These are phyloP conservation scores for Trichosanthes cucumerina DNA, from an alignment of 306 rosid genomes.

Conservation along the genomic window DNA sequence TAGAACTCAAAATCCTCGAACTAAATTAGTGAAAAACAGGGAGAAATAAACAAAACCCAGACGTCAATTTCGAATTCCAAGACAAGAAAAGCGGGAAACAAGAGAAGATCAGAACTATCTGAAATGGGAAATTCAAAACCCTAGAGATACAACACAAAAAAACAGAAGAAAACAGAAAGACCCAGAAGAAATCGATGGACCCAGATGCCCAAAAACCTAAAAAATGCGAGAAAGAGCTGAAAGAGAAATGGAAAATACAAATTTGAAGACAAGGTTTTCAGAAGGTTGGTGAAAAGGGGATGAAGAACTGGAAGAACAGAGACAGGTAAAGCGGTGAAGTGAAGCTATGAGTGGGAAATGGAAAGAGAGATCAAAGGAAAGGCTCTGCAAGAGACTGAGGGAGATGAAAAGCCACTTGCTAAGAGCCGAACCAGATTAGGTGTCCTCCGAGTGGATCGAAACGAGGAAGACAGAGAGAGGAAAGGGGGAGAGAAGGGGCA, in stretches of 20 bases:
- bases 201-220: not conserved
- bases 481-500: not conserved
- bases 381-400: conserved; percentile 6
- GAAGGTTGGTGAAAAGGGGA: not conserved
- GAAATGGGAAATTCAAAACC: not conserved
- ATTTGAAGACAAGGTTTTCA: not conserved
- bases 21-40: not conserved
- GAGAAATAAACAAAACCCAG: conserved; percentile 20
- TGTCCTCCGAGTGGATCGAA: not conserved
- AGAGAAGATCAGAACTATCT: not conserved
- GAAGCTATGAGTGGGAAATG: conserved; percentile 16
- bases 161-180: not conserved
- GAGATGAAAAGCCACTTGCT: not conserved
- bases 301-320: not conserved
- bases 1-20: conserved; percentile 1
- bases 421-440: not conserved
- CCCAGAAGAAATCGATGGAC: conserved; percentile 10
- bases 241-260: conserved; percentile 2
- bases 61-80: not conserved
- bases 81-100: not conserved
- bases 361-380: conserved; percentile 1
- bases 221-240: not conserved
- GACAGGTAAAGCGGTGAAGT: conserved; percentile 22
- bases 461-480: not conserved
- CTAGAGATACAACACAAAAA: not conserved